Percentiles rank a stretch among this genome's conserved stretches.
Evolutionary conservation across 2,329 filamentous ascomycete genomes (phyloP).

Genomic region (Hypoxylon sp.): DNA sequence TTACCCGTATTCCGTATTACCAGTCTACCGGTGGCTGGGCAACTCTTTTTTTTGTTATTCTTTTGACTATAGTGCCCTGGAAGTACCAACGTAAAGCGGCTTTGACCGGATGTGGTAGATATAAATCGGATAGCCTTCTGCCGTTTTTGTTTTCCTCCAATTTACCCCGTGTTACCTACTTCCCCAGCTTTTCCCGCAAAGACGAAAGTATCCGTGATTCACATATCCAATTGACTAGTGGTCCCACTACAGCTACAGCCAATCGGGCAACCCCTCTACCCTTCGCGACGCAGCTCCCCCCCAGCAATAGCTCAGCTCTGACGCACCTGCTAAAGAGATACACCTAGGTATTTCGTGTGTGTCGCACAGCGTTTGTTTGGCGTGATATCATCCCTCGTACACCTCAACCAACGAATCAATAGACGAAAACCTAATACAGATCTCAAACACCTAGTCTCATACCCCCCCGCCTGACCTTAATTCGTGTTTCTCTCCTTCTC

Average conservation of each 20-base stretch:
- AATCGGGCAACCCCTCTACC: conserved; percentile 2
- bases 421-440: conserved; percentile 18
- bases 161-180: conserved; percentile 17
- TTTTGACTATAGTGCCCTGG: neutral
- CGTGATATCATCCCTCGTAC: conserved; percentile 31
- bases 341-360: neutral
- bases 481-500: conserved; percentile 11
- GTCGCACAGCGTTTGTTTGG: conserved; percentile 14
- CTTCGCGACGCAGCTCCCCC: conserved; percentile 6
- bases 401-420: conserved; percentile 6
- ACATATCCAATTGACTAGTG: neutral
- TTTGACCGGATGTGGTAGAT: neutral
- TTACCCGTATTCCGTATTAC: conserved; percentile 16
- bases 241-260: conserved; percentile 18
- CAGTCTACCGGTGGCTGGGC: neutral
- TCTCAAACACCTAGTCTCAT: conserved; percentile 15
- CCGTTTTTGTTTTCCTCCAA: neutral
- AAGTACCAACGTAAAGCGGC: neutral
- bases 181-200: conserved; percentile 28
- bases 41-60: neutral
- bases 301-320: conserved; percentile 26
- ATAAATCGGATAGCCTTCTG: conserved; percentile 2
- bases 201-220: neutral
- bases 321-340: neutral
- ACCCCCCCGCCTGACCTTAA: conserved; percentile 7